Conservation (phyloP, 2,329 filamentous ascomycete genomes). For the Beauveria pseudobassiana region DNA sequence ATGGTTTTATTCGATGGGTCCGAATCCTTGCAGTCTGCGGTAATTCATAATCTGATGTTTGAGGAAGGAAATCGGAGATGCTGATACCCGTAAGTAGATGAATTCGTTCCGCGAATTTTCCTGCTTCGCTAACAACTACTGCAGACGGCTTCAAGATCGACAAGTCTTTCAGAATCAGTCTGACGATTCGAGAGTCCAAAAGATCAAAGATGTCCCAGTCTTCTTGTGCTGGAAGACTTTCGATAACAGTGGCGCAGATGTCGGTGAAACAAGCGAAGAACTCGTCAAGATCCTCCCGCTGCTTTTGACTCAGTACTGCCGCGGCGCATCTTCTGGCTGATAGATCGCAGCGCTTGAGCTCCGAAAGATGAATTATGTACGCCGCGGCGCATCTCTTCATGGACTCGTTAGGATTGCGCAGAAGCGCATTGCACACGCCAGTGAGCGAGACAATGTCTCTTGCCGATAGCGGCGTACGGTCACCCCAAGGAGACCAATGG, state of each 20-base stretch:
- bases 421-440: conserved; percentile 14
- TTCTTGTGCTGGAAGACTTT: background rate
- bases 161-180: conserved; percentile 15
- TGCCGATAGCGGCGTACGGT: conserved; percentile 8
- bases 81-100: conserved; percentile 2
- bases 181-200: conserved; percentile 25
- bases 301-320: background rate
- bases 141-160: background rate
- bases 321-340: conserved; percentile 16
- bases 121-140: background rate
- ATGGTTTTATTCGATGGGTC: background rate
- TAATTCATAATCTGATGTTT: background rate
- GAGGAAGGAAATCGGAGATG: background rate
- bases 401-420: background rate
- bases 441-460: conserved; percentile 17
- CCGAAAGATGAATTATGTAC: conserved; percentile 20
- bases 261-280: conserved; percentile 15
- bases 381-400: conserved; percentile 13
- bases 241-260: conserved; percentile 17
- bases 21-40: background rate
- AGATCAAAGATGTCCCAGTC: conserved; percentile 26
- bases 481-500: conserved; percentile 16
- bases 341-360: conserved; percentile 19
- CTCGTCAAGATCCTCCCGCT: background rate
- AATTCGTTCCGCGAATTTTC: background rate